Evolutionary conservation across 371 early-diverging fungal species (phyloP), one percentile per base, ranked within the genome.

Genomic region (Mucor circinelloides): DNA sequence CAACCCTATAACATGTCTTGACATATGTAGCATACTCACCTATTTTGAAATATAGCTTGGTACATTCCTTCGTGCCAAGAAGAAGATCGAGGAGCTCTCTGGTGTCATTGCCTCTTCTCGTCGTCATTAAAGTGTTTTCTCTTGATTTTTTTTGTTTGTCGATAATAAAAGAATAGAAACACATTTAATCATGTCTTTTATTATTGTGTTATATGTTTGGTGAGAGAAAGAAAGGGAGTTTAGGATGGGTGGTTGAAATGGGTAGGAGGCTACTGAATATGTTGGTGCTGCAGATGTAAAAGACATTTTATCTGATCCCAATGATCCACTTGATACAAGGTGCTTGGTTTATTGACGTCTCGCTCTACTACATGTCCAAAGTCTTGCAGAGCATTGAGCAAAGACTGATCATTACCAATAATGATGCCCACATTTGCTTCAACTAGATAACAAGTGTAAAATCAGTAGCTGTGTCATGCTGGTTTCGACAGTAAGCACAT

Each of bases 11-110:
- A 12, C 23, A 6, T 21, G 7, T 48, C 23, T 48, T 23, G 50
- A 48, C 6, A 23, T 48, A 21, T 48, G n/a, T 23, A n/a, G n/a
- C n/a, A 48, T 48, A 4, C 12, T 15, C 27, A 76, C 92, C 10
- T 36, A 32, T 38, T 81, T 78, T n/a, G n/a, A n/a, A n/a, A n/a
- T n/a, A 32, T 80, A 94, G 93, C 92, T 99, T 75, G 99, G 99
- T 77, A 95, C 98, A 74, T 92, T 95, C 75, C 78, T 88, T 77
- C 98, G 99, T 79, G 96, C 97, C 84, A 99, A 99, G 96, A 91
- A 88, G 78, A 99, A 99, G 95, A 93, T 98, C 73, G 99, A 99
- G 76, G 98, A 99, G 87, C 91, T 99, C 78, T 83, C 87, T 72
- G 82, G 82, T 84, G 93, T 97, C 80, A 95, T 99, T 72, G 95